Percentiles rank a stretch among this genome's conserved stretches.
Evolutionary conservation across 2,329 filamentous ascomycete species (phyloP).

Genomic region (Arthrinium puccinioides): DNA sequence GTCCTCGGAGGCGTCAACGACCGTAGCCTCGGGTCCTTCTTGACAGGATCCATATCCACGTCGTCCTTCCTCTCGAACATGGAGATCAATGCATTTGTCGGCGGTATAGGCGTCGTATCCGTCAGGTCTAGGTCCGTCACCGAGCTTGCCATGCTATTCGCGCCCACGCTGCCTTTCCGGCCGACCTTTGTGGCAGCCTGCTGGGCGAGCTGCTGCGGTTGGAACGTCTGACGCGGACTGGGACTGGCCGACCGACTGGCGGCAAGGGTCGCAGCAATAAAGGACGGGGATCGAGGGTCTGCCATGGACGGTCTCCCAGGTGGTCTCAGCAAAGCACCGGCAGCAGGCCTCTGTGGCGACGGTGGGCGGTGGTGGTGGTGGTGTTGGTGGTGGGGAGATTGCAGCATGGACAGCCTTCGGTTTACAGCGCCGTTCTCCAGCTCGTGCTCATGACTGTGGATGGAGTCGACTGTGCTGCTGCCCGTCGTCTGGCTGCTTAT

Average conservation of each 20-base stretch:
- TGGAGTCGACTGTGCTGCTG: conserved; percentile 16
- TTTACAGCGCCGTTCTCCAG: conserved; percentile 12
- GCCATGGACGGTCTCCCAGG: conserved; percentile 11
- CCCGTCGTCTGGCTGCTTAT: conserved; percentile 32
- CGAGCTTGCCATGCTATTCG: conserved; percentile 20
- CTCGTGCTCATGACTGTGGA: conserved; percentile 5
- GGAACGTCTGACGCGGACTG: conserved; percentile 29
- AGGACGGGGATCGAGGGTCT: conserved; percentile 46
- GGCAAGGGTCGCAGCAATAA: conserved; percentile 54
- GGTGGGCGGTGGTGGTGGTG: neutral
- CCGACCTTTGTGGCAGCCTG: conserved; percentile 8
- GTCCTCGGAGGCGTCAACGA: conserved; percentile 24
- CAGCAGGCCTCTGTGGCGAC: neutral
- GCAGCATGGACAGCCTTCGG: conserved; percentile 17
- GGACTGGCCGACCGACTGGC: conserved; percentile 54
- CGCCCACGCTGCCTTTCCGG: conserved; percentile 21
- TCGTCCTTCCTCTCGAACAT: conserved; percentile 54
- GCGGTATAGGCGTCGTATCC: conserved; percentile 52
- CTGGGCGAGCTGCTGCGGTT: conserved; percentile 9
- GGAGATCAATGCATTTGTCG: conserved; percentile 58
- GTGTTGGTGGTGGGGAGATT: neutral
- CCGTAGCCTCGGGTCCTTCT: conserved; percentile 19
- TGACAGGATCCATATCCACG: conserved; percentile 16
- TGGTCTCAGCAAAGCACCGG: conserved; percentile 6
- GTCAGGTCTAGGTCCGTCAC: conserved; percentile 26